A percentile compares a stretch with the other conserved stretches of the same genome.
These are phyloP conservation scores for Naganishia sp. DNA, from an alignment of 1,284 basidiomycete species.

Conservation along the genomic window DNA sequence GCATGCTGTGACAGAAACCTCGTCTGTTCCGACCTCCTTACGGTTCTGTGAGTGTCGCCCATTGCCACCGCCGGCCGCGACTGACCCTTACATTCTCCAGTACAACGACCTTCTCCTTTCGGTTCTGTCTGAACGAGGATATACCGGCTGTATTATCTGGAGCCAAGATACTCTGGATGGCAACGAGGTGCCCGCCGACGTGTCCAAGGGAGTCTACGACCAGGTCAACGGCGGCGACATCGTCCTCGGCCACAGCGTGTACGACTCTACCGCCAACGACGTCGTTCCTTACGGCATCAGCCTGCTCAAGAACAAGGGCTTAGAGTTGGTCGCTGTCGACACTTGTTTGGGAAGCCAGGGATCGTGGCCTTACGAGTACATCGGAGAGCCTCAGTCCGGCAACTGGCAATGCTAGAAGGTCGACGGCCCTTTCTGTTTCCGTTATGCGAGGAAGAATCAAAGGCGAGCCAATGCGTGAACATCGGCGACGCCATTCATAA, in stretches of 20 bases:
- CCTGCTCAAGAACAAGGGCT: conserved; percentile 43
- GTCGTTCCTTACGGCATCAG: conserved; percentile 45
- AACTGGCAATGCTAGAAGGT: conserved; percentile 8
- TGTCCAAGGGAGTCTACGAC: conserved; percentile 38
- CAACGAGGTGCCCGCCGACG: conserved; percentile 32
- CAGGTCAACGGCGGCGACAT: conserved; percentile 41
- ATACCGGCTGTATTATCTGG: conserved; percentile 54
- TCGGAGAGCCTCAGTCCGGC: conserved; percentile 1
- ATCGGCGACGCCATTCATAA: too few species aligned
- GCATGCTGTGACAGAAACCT: neutral
- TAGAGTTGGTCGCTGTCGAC: conserved; percentile 49
- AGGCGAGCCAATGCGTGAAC: too few species aligned
- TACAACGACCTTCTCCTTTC: conserved; percentile 59
- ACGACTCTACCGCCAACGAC: conserved; percentile 37
- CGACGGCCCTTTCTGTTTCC: neutral
- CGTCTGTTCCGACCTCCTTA: conserved; percentile 17
- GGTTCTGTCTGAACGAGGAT: conserved; percentile 55
- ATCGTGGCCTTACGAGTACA: conserved; percentile 6
- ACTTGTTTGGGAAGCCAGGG: conserved; percentile 45
- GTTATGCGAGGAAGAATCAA: too few species aligned
- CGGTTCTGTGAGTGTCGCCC: neutral
- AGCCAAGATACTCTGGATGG: conserved; percentile 46
- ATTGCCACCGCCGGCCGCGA: neutral
- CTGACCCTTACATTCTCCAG: neutral
- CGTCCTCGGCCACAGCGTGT: conserved; percentile 46